Evolutionary conservation across 2,329 filamentous ascomycete genomes (phyloP), one percentile per base, ranked within the genome.

Genomic region (Pseudogymnoascus sp.): DNA sequence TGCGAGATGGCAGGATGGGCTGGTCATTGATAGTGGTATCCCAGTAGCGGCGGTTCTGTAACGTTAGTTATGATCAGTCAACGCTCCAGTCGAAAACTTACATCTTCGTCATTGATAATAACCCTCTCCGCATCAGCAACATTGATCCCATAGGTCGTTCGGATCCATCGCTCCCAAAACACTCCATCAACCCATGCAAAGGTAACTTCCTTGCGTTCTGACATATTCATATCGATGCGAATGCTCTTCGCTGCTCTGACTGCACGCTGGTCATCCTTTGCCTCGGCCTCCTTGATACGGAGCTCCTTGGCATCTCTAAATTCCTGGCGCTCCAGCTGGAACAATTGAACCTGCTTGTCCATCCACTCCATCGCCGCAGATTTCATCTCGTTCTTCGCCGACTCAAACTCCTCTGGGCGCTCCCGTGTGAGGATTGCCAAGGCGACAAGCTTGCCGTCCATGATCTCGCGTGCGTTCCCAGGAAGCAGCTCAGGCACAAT

Each of bases 141-240:
- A 68, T 95, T 89, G 67, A 97, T 88, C 60, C 93, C 93, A 71
- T 96, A 99, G 0, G 93, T 97, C n/a, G 88, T 92, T 67, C 88
- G 83, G 66, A 99, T 85, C 94, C 94, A 99, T 64, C 93, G 84
- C 75, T 97, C 92, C 94, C 94, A 99, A 74, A 97, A 97, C 6
- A 90, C 84, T 58, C 92, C 91, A 72, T 99, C 94, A 11, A 97
- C 91, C 94, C 94, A 99, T 11, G 94, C 94, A 74, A 99, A 99
- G 7, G 85, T 84, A 41, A 97, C 91, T 71, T 96, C 89, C 73
- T 93, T 96, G 68, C 88, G 87, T 71, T 91, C 86, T 59, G 90
- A 84, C 71, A 89, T 88, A 68, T 93, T 88, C 84, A 97, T 95
- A 68, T 91, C 90, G 72, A 99, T 92, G 33, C 87, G 86, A 70